Base-by-base conservation (phyloP, 345 rosid genomes). In the Syzygium jambos region DNA sequence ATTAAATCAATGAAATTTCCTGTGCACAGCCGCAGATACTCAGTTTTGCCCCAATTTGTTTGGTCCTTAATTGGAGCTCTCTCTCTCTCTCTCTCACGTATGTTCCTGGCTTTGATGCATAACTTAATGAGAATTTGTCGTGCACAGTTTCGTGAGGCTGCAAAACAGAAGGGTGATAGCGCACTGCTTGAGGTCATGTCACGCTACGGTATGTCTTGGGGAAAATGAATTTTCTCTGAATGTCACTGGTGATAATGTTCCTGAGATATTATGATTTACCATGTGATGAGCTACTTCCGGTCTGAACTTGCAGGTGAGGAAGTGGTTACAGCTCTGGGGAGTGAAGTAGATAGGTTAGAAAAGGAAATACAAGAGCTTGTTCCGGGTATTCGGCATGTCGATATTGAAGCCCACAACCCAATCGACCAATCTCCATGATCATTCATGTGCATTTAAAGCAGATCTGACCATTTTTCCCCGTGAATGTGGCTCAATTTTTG, bases 321-420 rank as follows among this genome's bases (percentile, higher is more conserved):
- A 91, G 96, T 98, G 53, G 99, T 98, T 34, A 96, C 98, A 54
- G 99, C 99, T 87, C 93, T 98, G 89, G 99, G 99, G 85, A 93
- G 98, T 19, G 99, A 98, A 92, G 99, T 98, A n/a, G 98, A 95
- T 86, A 91, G 99, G 92, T 95, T 98, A 23, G 99, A 98, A 90
- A 94, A 92, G 89, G 98, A 98, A 93, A 98, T 98, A 55, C 99
- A 95, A 84, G 98, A 95, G 85, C 97, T 98, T 88, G 99, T 96
- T 87, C 99, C 99, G 1, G 99, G 99, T 59, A 94, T 98, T 87
- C 96, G 95, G 52, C 99, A 98, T 53, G 99, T 98, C 5, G 99
- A 98, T 91, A 98, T 98, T 6, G 99, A 98, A 92, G 99, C 98
- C 85, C 99, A 98, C 92, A 96, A 96, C 90, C 99, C 99, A 52